These are phyloP conservation scores for Drechslerella dactyloides DNA, from an alignment of 2,329 filamentous ascomycete genomes.

Conservation along the genomic window DNA sequence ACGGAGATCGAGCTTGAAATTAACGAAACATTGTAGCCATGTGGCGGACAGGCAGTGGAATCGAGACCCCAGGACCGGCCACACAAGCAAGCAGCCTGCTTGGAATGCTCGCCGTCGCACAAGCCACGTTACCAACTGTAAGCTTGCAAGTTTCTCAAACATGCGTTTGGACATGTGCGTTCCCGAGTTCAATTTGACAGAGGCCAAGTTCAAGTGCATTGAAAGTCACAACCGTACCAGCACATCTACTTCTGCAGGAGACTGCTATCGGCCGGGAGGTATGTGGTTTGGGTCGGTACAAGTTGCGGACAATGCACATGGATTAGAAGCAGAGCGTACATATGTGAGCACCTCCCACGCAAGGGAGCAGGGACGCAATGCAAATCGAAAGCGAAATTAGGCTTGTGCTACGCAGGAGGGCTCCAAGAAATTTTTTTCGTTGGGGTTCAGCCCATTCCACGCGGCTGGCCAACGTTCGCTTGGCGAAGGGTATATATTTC, in stretches of 20 bases:
- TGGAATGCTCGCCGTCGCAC: conserved; percentile 5
- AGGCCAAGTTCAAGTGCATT: too few species aligned
- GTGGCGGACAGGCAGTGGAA: conserved; percentile 3
- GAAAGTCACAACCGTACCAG: too few species aligned
- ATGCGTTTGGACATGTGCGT: conserved; percentile 1
- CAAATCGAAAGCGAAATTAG: background rate
- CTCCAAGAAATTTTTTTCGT: conserved; percentile 23
- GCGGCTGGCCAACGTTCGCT: background rate
- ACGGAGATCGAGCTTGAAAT: background rate
- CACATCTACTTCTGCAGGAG: too few species aligned
- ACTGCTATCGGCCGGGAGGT: too few species aligned
- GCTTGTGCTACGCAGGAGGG: conserved; percentile 6
- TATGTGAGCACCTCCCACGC: conserved; percentile 12
- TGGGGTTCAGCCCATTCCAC: conserved; percentile 19
- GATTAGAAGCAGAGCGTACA: background rate
- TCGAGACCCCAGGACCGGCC: conserved; percentile 17
- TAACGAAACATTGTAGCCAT: background rate
- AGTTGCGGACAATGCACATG: background rate
- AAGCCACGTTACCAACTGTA: conserved; percentile 7
- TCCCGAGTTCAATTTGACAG: background rate
- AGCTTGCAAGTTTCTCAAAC: conserved; percentile 7
- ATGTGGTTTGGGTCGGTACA: too few species aligned
- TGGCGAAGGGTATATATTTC: background rate
- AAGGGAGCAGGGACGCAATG: conserved; percentile 2
- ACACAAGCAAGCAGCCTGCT: background rate